These are phyloP conservation scores for Phialophora verrucosa DNA, from an alignment of 2,329 filamentous ascomycete genomes.

Conservation along the genomic window DNA sequence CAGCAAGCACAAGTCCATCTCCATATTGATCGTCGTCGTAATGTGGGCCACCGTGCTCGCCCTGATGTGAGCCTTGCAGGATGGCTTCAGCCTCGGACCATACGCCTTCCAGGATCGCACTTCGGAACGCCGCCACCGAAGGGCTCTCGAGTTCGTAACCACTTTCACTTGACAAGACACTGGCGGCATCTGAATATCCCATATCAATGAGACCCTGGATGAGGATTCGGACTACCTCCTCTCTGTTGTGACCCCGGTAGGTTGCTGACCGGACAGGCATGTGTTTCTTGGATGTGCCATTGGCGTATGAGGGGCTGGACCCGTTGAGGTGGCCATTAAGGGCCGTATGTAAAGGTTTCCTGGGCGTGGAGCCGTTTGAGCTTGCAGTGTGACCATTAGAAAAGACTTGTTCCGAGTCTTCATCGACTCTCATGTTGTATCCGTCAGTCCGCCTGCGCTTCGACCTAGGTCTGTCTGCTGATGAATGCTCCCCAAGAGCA, in stretches of 20 bases:
- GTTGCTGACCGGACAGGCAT: slow-evolving; percentile 45
- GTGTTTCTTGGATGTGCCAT: slow-evolving; percentile 47
- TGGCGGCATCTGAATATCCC: slow-evolving; percentile 80
- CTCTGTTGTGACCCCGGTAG: slow-evolving; percentile 86
- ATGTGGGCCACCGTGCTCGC: slow-evolving; percentile 53
- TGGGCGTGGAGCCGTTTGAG: slow-evolving; percentile 61
- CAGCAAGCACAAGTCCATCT: slow-evolving; percentile 71
- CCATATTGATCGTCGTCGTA: slow-evolving; percentile 40
- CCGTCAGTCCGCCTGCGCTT: slow-evolving; percentile 65
- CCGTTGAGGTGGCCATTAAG: slow-evolving; percentile 54
- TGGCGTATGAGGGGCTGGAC: slow-evolving; percentile 48
- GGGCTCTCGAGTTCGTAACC: slow-evolving; percentile 85
- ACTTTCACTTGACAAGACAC: slow-evolving; percentile 77
- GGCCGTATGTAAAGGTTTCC: slow-evolving; percentile 55
- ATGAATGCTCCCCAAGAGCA: slow-evolving; percentile 40
- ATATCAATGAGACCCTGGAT: slow-evolving; percentile 90
- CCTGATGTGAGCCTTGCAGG: slow-evolving; percentile 61
- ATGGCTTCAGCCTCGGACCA: slow-evolving; percentile 87
- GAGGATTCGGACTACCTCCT: slow-evolving; percentile 89
- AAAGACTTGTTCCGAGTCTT: slow-evolving; percentile 54
- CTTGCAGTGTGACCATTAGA: slow-evolving; percentile 63
- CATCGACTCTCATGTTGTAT: slow-evolving; percentile 68
- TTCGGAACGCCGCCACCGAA: slow-evolving; percentile 83
- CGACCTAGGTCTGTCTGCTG: slow-evolving; percentile 47
- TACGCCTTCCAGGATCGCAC: slow-evolving; percentile 76